These are phyloP conservation scores for Kokia cookei DNA, from an alignment of 441 rosid genomes.

Conservation along the genomic window DNA sequence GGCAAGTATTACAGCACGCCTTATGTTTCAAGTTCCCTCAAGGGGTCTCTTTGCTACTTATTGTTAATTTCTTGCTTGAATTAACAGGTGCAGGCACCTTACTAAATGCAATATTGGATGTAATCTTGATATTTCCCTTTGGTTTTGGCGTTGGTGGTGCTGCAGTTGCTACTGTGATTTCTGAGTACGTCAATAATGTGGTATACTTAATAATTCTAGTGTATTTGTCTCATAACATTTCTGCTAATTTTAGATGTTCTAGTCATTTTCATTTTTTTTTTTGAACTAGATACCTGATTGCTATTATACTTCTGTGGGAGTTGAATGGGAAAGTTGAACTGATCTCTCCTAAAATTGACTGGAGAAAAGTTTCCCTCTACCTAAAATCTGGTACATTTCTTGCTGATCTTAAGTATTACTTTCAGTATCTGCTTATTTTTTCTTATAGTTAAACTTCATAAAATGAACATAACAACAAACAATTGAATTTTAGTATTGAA, in stretches of 20 bases:
- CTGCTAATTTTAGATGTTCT: background rate
- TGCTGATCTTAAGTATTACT: background rate
- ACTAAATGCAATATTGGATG: slow-evolving; percentile 72
- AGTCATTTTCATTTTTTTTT: background rate
- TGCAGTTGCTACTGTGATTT: slow-evolving; percentile 84
- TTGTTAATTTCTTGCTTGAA: slow-evolving; percentile 13
- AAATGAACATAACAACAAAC: background rate
- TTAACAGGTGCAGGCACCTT: slow-evolving; percentile 77
- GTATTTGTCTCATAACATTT: slow-evolving; percentile 8
- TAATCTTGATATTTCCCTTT: slow-evolving; percentile 61
- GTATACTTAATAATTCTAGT: slow-evolving; percentile 43
- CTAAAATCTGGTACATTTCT: slow-evolving; percentile 67
- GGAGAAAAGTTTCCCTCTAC: slow-evolving; percentile 48
- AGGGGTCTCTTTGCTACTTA: background rate
- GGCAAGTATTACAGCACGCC: slow-evolving; percentile 57
- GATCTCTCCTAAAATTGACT: slow-evolving; percentile 67
- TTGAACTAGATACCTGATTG: slow-evolving; percentile 65
- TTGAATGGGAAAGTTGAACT: slow-evolving; percentile 64
- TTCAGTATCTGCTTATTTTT: background rate
- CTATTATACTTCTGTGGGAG: slow-evolving; percentile 78
- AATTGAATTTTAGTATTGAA: background rate
- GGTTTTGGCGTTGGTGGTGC: slow-evolving; percentile 82
- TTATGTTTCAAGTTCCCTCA: slow-evolving; percentile 1
- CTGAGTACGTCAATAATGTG: slow-evolving; percentile 88
- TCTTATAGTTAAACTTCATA: slow-evolving; percentile 1